Evolutionary conservation across 345 rosid genomes (phyloP).

Genomic region (Gossypium rotundifolium): DNA sequence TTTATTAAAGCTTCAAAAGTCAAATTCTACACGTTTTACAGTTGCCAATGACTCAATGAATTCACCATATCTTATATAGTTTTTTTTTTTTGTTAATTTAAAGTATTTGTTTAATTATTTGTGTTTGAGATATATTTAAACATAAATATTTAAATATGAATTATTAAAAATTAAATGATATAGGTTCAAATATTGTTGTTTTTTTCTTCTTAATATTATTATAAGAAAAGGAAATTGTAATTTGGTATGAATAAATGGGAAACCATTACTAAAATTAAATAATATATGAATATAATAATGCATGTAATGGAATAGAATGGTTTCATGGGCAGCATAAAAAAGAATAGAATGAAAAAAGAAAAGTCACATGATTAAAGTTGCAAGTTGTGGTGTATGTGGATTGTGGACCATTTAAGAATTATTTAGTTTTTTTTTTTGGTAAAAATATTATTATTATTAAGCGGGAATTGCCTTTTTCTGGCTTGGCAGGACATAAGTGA

Average conservation of each 20-base stretch:
- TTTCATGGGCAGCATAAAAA: background rate
- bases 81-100: background rate
- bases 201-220: no score
- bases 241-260: background rate
- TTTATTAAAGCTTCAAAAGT: background rate
- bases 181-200: no score
- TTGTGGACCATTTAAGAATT: background rate
- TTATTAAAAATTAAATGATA: no score
- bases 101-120: background rate
- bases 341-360: background rate
- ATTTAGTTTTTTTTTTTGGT: background rate
- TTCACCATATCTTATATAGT: background rate
- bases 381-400: background rate
- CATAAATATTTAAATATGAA: no score
- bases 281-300: background rate
- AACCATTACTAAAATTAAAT: background rate
- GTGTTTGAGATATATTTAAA: background rate
- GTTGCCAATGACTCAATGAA: background rate
- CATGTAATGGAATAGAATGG: background rate
- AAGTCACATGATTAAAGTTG: conserved; percentile 1
- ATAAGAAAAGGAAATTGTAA: background rate
- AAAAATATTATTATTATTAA: background rate
- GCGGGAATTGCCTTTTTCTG: background rate
- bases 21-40: background rate
- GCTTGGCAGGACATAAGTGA: conserved; percentile 8